A percentile compares a stretch with the other conserved stretches of the same genome.
phyloP scores from a whole-genome alignment of 1,284 basidiomycete species.

The Omphalotus olearius region DNA sequence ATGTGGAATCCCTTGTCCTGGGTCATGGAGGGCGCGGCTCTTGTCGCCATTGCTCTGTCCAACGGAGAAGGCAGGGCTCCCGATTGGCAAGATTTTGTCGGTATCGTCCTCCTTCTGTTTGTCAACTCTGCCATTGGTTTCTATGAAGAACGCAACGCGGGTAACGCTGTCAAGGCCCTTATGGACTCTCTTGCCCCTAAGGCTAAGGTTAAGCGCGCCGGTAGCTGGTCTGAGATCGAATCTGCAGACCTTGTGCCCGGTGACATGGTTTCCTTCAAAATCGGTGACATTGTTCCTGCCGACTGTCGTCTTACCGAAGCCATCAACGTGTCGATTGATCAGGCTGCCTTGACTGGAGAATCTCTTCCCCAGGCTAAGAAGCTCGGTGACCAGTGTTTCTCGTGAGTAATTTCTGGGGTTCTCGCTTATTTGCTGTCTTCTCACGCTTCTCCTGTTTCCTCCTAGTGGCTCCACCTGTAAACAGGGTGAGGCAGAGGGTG shows the following conservation, averaged over 20 bases:
- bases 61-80: constrained; percentile 87
- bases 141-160: constrained; percentile 95
- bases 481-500: constrained; percentile 95
- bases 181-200: constrained; percentile 99
- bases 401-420: constrained; percentile 45
- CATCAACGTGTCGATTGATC: constrained; percentile 95
- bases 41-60: constrained; percentile 94
- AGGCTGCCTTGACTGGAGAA: constrained; percentile 95
- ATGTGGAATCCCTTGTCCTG: constrained; percentile 99
- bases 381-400: constrained; percentile 93
- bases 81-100: constrained; percentile 97
- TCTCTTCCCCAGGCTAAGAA: constrained; percentile 92
- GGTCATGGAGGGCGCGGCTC: constrained; percentile 98
- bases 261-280: constrained; percentile 95
- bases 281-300: constrained; percentile 94
- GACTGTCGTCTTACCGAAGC: constrained; percentile 94
- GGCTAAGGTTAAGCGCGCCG: constrained; percentile 86
- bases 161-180: constrained; percentile 97
- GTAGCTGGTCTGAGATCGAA: constrained; percentile 85
- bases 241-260: constrained; percentile 87
- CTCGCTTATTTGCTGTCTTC: constrained; percentile 12
- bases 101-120: constrained; percentile 89
- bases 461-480: constrained; percentile 90
- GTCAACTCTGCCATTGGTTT: constrained; percentile 98
- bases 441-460: constrained; percentile 9